These are phyloP conservation scores for Jasminum sambac DNA, from an alignment of 257 asterid species.

Conservation along the genomic window DNA sequence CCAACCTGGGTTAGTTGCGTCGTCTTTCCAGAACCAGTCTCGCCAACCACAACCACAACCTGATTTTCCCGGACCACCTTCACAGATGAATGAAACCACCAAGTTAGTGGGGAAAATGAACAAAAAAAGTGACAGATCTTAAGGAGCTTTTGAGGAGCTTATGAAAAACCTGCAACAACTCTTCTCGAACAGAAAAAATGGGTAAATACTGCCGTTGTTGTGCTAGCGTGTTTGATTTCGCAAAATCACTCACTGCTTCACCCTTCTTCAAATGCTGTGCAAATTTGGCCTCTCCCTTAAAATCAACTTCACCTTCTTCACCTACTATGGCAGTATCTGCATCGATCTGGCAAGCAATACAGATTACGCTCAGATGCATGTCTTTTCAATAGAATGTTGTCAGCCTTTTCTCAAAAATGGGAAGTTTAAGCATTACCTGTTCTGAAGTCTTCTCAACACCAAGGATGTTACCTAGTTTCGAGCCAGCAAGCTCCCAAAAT, in stretches of 20 bases:
- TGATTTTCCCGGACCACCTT: constrained; percentile 96
- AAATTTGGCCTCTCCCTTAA: constrained; percentile 89
- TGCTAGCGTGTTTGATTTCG: constrained; percentile 65
- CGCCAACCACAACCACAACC: constrained; percentile 95
- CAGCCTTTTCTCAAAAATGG: constrained; percentile 12
- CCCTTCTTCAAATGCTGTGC: constrained; percentile 87
- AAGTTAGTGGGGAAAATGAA: neutral
- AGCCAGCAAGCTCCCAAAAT: constrained; percentile 99
- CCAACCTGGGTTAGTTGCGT: constrained; percentile 93
- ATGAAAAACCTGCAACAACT: constrained; percentile 74
- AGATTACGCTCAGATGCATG: constrained; percentile 28
- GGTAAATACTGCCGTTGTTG: constrained; percentile 93
- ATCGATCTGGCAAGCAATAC: constrained; percentile 65
- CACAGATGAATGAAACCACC: constrained; percentile 14
- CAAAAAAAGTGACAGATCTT: neutral
- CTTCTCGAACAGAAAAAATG: constrained; percentile 92
- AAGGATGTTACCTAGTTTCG: constrained; percentile 88
- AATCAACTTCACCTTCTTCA: constrained; percentile 95
- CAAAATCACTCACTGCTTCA: constrained; percentile 82
- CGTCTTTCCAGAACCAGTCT: constrained; percentile 99
- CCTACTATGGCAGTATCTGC: constrained; percentile 98
- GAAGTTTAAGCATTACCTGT: constrained; percentile 52
- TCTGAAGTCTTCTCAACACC: constrained; percentile 96
- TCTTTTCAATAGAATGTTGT: constrained; percentile 1
- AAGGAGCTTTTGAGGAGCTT: neutral